A percentile compares a stretch with the other conserved stretches of the same genome.
Evolutionary conservation across 164 flowering plant species (phyloP).

Genomic region (Santalum album): DNA sequence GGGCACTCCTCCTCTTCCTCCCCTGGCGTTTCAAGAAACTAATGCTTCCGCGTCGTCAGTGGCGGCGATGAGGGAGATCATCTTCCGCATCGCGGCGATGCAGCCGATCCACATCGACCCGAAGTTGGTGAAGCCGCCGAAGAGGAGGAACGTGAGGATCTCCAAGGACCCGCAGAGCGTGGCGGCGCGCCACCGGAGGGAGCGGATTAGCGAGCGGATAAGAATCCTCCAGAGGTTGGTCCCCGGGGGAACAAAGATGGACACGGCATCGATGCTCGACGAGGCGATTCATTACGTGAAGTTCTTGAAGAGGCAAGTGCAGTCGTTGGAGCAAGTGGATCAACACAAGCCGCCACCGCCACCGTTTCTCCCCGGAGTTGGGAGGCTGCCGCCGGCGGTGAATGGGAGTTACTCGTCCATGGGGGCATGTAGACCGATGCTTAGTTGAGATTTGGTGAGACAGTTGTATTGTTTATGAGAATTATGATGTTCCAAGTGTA

Average conservation of each 20-base stretch:
- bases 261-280: constrained; percentile 61
- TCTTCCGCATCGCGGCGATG: constrained; percentile 53
- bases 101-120: constrained; percentile 62
- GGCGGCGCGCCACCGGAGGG: constrained; percentile 54
- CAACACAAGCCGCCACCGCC: constrained; percentile 11
- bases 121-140: constrained; percentile 50
- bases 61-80: constrained; percentile 59
- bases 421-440: no score
- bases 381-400: no score
- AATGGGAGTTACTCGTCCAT: no score
- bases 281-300: constrained; percentile 59
- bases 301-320: constrained; percentile 50
- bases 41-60: neutral
- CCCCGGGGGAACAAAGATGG: constrained; percentile 64
- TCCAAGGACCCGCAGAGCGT: constrained; percentile 59
- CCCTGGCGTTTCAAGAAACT: no score
- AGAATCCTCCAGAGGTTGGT: constrained; percentile 55
- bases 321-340: constrained; percentile 34
- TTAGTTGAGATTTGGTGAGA: no score
- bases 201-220: constrained; percentile 53
- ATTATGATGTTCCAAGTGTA: no score
- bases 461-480: no score
- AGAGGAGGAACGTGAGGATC: constrained; percentile 54
- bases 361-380: neutral
- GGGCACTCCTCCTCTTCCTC: constrained; percentile 12